Percentiles rank a stretch among this genome's conserved stretches.
These are phyloP conservation scores for Senecio squalidus DNA, from an alignment of 140 eudicot species.

Conservation along the genomic window DNA sequence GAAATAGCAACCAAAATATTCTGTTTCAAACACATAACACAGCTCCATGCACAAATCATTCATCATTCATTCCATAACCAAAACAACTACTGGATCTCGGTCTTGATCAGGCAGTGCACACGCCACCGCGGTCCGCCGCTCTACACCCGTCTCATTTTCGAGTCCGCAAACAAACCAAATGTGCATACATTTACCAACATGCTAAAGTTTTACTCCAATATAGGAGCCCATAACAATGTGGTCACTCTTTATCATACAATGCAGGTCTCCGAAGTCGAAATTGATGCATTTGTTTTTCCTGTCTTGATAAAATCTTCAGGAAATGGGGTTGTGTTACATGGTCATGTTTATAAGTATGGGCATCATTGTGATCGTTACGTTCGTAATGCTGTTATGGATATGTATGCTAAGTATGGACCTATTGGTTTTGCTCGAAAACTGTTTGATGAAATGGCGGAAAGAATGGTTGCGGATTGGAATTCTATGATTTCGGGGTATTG, in stretches of 20 bases:
- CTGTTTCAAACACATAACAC: constrained; percentile 33
- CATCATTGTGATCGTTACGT: constrained; percentile 37
- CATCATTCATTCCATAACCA: constrained; percentile 32
- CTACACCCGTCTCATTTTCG: constrained; percentile 54
- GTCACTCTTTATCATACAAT: constrained; percentile 34
- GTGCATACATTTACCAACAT: constrained; percentile 53
- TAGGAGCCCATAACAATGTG: constrained; percentile 43
- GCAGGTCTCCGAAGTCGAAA: constrained; percentile 30
- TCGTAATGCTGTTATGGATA: constrained; percentile 51
- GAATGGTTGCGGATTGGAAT: constrained; percentile 60
- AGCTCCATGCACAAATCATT: constrained; percentile 59
- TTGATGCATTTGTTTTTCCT: constrained; percentile 61
- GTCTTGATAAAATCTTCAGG: constrained; percentile 56
- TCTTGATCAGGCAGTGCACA: constrained; percentile 56
- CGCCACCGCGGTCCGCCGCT: constrained; percentile 56
- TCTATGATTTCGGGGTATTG: constrained; percentile 69
- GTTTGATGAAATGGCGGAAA: constrained; percentile 74
- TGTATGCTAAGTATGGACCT: constrained; percentile 56
- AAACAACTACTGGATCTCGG: constrained; percentile 43
- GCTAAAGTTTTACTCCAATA: constrained; percentile 49
- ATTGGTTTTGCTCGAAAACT: constrained; percentile 42
- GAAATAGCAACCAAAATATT: constrained; percentile 21
- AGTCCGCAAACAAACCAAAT: constrained; percentile 37
- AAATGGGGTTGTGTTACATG: constrained; percentile 41
- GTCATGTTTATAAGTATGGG: constrained; percentile 50